A percentile compares a stretch with the other conserved stretches of the same genome.
phyloP scores from a whole-genome alignment of 805 yeast genomes.

The Nakazawaea sp. region DNA sequence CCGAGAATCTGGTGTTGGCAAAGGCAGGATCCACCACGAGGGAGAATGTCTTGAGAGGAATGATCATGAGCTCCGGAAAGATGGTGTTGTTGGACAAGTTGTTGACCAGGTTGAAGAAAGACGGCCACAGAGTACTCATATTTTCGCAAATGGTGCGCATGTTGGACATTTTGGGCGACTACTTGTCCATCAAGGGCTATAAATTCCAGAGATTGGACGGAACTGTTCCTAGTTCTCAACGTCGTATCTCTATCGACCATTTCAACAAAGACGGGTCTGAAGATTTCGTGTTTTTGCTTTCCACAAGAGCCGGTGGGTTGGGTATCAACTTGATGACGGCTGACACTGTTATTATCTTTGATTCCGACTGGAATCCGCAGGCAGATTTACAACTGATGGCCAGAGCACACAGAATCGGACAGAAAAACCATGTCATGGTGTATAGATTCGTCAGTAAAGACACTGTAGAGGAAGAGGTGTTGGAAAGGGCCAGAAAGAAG shows the following conservation, averaged over 20 bases:
- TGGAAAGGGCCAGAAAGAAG: slow-evolving; percentile 95
- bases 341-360: slow-evolving; percentile 95
- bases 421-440: slow-evolving; percentile 95
- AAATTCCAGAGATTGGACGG: slow-evolving; percentile 94
- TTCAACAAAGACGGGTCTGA: slow-evolving; percentile 90
- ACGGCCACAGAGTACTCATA: slow-evolving; percentile 93
- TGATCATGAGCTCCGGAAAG: slow-evolving; percentile 97
- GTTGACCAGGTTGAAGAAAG: slow-evolving; percentile 74
- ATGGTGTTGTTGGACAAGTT: slow-evolving; percentile 94
- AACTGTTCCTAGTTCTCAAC: slow-evolving; percentile 88
- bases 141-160: slow-evolving; percentile 97
- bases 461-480: slow-evolving; percentile 94
- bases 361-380: slow-evolving; percentile 99
- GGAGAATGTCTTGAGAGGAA: slow-evolving; percentile 78
- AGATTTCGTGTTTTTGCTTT: slow-evolving; percentile 83
- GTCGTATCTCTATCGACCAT: slow-evolving; percentile 93
- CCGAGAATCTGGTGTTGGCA: slow-evolving; percentile 73
- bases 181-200: slow-evolving; percentile 77
- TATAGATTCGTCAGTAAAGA: slow-evolving; percentile 97
- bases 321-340: slow-evolving; percentile 99
- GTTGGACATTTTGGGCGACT: slow-evolving; percentile 92
- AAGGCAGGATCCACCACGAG: slow-evolving; percentile 55
- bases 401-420: slow-evolving; percentile 99
- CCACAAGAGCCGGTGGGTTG: slow-evolving; percentile 98
- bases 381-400: slow-evolving; percentile 99